These are phyloP conservation scores for Tylopilus sp. DNA, from an alignment of 768 basidiomycete species.

Conservation along the genomic window DNA sequence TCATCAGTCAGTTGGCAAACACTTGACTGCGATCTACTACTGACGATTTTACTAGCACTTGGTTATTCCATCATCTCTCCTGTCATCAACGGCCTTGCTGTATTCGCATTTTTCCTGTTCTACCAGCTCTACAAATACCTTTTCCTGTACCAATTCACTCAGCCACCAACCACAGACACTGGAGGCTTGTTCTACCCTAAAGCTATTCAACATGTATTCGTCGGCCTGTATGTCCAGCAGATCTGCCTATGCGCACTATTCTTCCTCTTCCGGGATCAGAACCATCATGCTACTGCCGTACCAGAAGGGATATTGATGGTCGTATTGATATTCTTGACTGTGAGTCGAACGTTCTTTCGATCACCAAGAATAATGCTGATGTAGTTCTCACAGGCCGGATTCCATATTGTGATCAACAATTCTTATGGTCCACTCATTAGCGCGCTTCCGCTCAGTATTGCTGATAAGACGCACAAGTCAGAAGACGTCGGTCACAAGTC, in stretches of 20 bases:
- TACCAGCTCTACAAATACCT: conserved; percentile 85
- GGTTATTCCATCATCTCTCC: conserved; percentile 90
- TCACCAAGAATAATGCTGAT: neutral
- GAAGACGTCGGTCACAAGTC: conserved; percentile 11
- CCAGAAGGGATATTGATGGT: conserved; percentile 83
- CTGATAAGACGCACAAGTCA: conserved; percentile 56
- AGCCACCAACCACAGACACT: conserved; percentile 68
- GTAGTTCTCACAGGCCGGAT: conserved; percentile 44
- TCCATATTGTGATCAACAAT: conserved; percentile 67
- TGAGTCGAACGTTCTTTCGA: conserved; percentile 33
- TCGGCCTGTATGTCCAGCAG: conserved; percentile 90
- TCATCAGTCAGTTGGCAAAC: conserved; percentile 60
- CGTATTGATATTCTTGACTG: conserved; percentile 79
- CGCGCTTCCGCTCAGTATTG: conserved; percentile 75
- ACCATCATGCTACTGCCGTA: conserved; percentile 52
- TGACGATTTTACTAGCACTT: conserved; percentile 42
- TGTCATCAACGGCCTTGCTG: conserved; percentile 88
- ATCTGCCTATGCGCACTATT: conserved; percentile 83
- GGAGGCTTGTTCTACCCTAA: conserved; percentile 95
- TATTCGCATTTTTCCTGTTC: conserved; percentile 77
- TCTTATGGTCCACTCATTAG: conserved; percentile 78
- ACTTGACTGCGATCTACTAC: neutral
- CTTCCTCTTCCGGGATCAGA: conserved; percentile 72
- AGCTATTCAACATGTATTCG: conserved; percentile 90
- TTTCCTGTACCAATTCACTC: conserved; percentile 76